Conservation (phyloP, 768 basidiomycete species). For the Cantharellus anzutake region DNA sequence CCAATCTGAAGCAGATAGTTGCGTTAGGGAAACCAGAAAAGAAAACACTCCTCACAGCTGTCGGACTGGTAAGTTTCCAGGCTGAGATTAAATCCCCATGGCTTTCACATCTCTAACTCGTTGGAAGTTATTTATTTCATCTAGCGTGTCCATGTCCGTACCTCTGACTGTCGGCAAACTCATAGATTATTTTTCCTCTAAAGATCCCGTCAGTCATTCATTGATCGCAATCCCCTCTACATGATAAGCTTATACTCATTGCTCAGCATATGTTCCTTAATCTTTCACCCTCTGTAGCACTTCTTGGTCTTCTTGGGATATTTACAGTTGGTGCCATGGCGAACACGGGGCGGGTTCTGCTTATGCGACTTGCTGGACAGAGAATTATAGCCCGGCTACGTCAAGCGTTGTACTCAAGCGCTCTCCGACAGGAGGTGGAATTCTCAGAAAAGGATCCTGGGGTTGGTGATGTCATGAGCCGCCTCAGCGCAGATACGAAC, state of each 20-base stretch:
- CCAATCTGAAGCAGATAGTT: slow-evolving; percentile 57
- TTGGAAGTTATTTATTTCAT: slow-evolving; percentile 57
- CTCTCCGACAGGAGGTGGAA: slow-evolving; percentile 78
- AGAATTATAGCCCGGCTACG: slow-evolving; percentile 79
- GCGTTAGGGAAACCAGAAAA: slow-evolving; percentile 68
- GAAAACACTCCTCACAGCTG: slow-evolving; percentile 53
- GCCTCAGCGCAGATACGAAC: slow-evolving; percentile 77
- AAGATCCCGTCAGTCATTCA: slow-evolving; percentile 37
- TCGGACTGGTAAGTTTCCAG: slow-evolving; percentile 29
- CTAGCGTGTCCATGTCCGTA: slow-evolving; percentile 77
- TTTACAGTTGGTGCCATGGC: slow-evolving; percentile 80
- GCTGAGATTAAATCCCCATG: not conserved
- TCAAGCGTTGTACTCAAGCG: slow-evolving; percentile 64
- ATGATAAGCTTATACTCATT: not conserved
- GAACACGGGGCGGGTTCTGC: slow-evolving; percentile 63
- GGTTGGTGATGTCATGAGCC: slow-evolving; percentile 83
- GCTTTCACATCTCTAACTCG: not conserved
- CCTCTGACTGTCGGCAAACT: slow-evolving; percentile 86
- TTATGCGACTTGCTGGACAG: slow-evolving; percentile 83
- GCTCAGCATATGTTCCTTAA: slow-evolving; percentile 58
- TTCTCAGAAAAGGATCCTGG: slow-evolving; percentile 62
- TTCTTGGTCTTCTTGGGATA: slow-evolving; percentile 44
- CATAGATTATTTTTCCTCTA: slow-evolving; percentile 78
- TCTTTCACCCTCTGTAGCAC: slow-evolving; percentile 63
- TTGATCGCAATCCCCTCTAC: not conserved